These are phyloP conservation scores for Penicillium digitatum DNA, from an alignment of 2,329 filamentous ascomycete species.

Conservation along the genomic window DNA sequence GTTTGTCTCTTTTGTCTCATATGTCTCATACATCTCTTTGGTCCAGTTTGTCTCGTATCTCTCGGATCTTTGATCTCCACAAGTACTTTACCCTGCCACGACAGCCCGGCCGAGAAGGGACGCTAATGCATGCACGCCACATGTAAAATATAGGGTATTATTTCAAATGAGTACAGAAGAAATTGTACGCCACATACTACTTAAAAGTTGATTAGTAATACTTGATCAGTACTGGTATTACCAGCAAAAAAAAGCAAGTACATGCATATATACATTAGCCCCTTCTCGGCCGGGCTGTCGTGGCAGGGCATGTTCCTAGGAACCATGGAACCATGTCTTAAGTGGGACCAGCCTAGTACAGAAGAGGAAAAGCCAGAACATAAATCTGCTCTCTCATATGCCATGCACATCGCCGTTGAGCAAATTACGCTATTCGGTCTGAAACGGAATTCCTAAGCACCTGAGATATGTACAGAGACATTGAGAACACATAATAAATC, in stretches of 20 bases:
- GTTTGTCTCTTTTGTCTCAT: background rate
- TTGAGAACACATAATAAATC: background rate
- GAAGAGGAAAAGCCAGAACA: conserved; percentile 4
- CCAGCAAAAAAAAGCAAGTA: too few species aligned
- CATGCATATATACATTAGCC: too few species aligned
- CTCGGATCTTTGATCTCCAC: background rate
- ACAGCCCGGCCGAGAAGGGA: too few species aligned
- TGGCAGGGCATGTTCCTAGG: background rate
- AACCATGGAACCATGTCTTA: background rate
- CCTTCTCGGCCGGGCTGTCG: too few species aligned
- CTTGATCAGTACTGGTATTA: too few species aligned
- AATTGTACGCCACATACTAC: too few species aligned
- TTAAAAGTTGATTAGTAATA: too few species aligned
- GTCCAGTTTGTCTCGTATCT: too few species aligned
- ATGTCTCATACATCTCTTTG: too few species aligned
- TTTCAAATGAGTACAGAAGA: too few species aligned
- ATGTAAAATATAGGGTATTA: too few species aligned
- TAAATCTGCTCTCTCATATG: conserved; percentile 25
- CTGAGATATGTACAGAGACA: conserved; percentile 16
- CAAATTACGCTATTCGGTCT: conserved; percentile 4
- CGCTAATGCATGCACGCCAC: too few species aligned
- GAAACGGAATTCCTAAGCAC: conserved; percentile 12
- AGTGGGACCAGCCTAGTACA: conserved; percentile 2
- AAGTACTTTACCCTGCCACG: background rate
- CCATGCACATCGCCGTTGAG: conserved; percentile 11